Evolutionary conservation across 352 stramenopile genomes (phyloP).

Genomic region (Discostella stelligera): DNA sequence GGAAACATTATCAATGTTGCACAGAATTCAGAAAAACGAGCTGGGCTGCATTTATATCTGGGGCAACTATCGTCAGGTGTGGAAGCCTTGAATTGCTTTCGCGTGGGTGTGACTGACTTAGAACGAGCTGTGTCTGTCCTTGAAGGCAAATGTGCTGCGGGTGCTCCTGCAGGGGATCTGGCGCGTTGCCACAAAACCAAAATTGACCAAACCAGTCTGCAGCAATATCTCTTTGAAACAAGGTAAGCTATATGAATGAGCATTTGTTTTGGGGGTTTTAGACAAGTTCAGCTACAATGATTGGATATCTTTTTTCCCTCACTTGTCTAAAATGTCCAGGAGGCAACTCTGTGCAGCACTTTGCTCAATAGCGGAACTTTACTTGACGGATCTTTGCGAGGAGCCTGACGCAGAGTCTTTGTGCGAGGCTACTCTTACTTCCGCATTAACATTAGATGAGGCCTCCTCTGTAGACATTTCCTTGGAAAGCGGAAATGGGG

Average conservation of each 20-base stretch:
- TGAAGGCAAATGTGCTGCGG: constrained; percentile 15
- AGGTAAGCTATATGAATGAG: constrained; percentile 11
- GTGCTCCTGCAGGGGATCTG: constrained; percentile 15
- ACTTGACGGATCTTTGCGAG: constrained; percentile 95
- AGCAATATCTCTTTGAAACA: constrained; percentile 36
- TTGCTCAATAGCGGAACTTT: constrained; percentile 94
- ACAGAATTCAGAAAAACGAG: constrained; percentile 52
- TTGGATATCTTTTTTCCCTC: background rate
- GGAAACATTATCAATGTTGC: constrained; percentile 22
- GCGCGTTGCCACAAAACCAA: constrained; percentile 35
- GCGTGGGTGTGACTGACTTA: constrained; percentile 55
- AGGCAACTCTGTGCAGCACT: constrained; percentile 92
- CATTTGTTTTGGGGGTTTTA: background rate
- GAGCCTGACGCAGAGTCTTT: constrained; percentile 88
- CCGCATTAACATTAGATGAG: constrained; percentile 90
- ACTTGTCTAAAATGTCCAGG: constrained; percentile 21
- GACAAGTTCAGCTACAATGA: background rate
- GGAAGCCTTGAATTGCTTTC: constrained; percentile 69
- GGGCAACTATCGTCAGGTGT: constrained; percentile 69
- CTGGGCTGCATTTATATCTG: constrained; percentile 70
- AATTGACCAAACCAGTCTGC: constrained; percentile 30
- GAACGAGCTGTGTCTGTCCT: constrained; percentile 39
- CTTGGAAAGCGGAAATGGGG: constrained; percentile 15
- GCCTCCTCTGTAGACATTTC: constrained; percentile 33
- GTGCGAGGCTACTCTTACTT: constrained; percentile 89